Conservation (phyloP, 352 stramenopile species). For the Pythium myriotylum region DNA sequence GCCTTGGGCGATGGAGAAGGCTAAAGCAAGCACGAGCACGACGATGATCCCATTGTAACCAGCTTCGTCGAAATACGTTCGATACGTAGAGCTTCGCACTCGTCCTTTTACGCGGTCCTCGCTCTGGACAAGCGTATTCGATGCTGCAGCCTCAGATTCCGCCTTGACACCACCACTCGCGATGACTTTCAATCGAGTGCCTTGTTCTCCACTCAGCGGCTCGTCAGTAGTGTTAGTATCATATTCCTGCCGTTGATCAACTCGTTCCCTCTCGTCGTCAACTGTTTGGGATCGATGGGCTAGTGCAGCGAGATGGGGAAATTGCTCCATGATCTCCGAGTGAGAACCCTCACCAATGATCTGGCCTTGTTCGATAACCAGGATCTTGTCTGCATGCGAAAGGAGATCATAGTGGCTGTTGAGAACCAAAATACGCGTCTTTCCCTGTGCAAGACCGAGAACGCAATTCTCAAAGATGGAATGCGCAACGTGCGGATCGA, state of each 20-base stretch:
- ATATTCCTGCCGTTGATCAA: conserved; percentile 29
- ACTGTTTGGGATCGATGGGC: neutral
- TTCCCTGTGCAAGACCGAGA: conserved; percentile 25
- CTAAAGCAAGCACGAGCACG: conserved; percentile 18
- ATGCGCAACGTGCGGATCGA: conserved; percentile 44
- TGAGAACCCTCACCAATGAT: conserved; percentile 32
- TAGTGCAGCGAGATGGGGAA: conserved; percentile 17
- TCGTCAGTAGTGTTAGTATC: conserved; percentile 1
- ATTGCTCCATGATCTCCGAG: conserved; percentile 25
- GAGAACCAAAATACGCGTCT: conserved; percentile 87
- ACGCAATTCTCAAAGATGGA: conserved; percentile 47
- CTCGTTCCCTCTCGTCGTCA: too few relatives aligned
- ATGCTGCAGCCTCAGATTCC: neutral
- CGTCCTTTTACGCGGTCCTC: conserved; percentile 34
- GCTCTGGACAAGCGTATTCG: conserved; percentile 27
- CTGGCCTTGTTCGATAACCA: conserved; percentile 30
- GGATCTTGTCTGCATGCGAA: conserved; percentile 31
- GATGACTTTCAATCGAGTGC: neutral
- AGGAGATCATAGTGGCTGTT: conserved; percentile 40
- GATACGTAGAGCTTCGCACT: conserved; percentile 32
- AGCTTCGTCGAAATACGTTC: conserved; percentile 34
- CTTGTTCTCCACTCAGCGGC: neutral
- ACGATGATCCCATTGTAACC: conserved; percentile 31
- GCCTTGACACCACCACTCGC: neutral
- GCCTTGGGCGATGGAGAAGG: conserved; percentile 22